A percentile compares a stretch with the other conserved stretches of the same genome.
phyloP scores from a whole-genome alignment of 495 filamentous ascomycete species.

The Penicillium goetzii region DNA sequence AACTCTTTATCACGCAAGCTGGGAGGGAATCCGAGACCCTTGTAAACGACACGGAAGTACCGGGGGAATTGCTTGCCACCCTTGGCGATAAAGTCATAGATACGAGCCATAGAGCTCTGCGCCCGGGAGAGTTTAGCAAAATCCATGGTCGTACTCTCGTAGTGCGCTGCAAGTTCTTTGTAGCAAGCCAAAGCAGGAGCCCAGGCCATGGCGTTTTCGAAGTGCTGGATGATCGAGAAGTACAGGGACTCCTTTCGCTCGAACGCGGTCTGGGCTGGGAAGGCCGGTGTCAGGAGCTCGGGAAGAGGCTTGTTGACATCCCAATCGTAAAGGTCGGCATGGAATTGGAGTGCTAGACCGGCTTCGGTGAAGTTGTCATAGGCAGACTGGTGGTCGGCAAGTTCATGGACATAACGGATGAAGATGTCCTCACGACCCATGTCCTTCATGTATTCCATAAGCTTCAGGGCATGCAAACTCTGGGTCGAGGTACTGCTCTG shows the following conservation, averaged over 20 bases:
- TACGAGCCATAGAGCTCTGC: constrained; percentile 88
- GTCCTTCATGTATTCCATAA: constrained; percentile 97
- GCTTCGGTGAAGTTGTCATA: constrained; percentile 86
- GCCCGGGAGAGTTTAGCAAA: constrained; percentile 88
- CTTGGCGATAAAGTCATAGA: constrained; percentile 85
- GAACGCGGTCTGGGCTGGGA: constrained; percentile 85
- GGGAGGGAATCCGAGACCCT: constrained; percentile 85
- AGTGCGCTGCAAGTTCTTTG: constrained; percentile 85
- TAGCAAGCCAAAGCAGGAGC: constrained; percentile 87
- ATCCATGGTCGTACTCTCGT: constrained; percentile 87
- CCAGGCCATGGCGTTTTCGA: constrained; percentile 93
- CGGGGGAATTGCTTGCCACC: constrained; percentile 75
- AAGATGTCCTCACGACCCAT: constrained; percentile 98
- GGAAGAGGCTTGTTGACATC: constrained; percentile 70
- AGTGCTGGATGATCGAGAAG: constrained; percentile 91
- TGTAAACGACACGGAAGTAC: constrained; percentile 92
- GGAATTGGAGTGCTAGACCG: constrained; percentile 84
- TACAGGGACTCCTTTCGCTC: constrained; percentile 92
- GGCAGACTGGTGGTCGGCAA: constrained; percentile 76
- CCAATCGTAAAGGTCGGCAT: constrained; percentile 94
- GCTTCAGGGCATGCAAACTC: constrained; percentile 81
- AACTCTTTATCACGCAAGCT: constrained; percentile 88
- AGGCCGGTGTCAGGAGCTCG: constrained; percentile 69
- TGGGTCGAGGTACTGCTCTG: constrained; percentile 79
- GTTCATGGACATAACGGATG: constrained; percentile 93